These are phyloP conservation scores for Panicum miliaceum DNA, from an alignment of 176 grass and related monocot species.

Conservation along the genomic window DNA sequence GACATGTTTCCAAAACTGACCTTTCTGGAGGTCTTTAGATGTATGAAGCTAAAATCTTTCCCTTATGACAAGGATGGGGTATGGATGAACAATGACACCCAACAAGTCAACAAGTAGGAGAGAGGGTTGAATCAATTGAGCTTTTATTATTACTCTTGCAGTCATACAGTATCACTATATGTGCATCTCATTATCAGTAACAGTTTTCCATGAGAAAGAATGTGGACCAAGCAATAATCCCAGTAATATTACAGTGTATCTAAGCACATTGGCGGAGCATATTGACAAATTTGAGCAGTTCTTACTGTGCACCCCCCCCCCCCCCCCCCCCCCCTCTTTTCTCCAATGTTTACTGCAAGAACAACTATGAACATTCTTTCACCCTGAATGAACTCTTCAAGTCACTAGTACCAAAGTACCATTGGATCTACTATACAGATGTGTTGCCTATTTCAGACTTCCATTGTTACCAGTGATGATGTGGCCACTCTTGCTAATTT, in stretches of 20 bases:
- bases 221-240: neutral
- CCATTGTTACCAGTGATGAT: neutral
- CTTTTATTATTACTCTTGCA: constrained; percentile 3
- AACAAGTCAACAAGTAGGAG: constrained; percentile 21
- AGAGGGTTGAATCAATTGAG: neutral
- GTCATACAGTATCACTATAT: neutral
- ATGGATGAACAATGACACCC: constrained; percentile 44
- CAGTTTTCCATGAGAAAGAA: neutral
- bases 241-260: neutral
- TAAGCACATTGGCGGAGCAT: neutral
- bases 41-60: constrained; percentile 48
- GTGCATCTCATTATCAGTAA: neutral
- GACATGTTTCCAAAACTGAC: constrained; percentile 46
- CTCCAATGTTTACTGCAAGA: neutral
- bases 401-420: neutral
- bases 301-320: neutral
- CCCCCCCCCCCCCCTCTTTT: neutral
- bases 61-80: constrained; percentile 60
- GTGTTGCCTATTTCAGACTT: constrained; percentile 19
- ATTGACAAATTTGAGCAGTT: constrained; percentile 6
- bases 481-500: constrained; percentile 33
- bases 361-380: neutral
- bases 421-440: neutral
- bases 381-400: neutral
- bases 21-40: constrained; percentile 46